Evolutionary conservation across 2,329 filamentous ascomycete genomes (phyloP).

Genomic region (Colletotrichum euphorbiae): DNA sequence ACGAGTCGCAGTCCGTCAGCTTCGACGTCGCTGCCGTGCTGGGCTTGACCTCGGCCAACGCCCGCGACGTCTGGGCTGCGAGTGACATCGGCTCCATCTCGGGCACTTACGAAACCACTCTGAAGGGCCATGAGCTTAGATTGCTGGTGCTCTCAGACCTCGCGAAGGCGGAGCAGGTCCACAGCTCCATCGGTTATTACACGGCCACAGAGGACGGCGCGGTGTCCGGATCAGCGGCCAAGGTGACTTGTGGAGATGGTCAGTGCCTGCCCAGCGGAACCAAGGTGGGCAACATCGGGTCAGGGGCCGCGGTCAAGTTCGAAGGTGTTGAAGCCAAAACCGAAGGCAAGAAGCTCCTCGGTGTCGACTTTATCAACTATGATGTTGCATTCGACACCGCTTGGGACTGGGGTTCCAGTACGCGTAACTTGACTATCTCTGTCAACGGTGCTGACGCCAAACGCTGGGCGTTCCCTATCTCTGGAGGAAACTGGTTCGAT

Average conservation of each 20-base stretch:
- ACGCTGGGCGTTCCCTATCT: slow-evolving; percentile 62
- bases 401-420: slow-evolving; percentile 57
- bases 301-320: slow-evolving; percentile 52
- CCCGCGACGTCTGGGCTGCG: slow-evolving; percentile 55
- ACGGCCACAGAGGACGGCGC: slow-evolving; percentile 51
- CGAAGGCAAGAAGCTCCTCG: slow-evolving; percentile 53
- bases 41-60: slow-evolving; percentile 54
- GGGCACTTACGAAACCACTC: slow-evolving; percentile 47
- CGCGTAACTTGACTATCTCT: slow-evolving; percentile 60
- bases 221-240: slow-evolving; percentile 47
- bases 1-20: slow-evolving; percentile 54
- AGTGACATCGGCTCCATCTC: slow-evolving; percentile 48
- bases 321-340: slow-evolving; percentile 46
- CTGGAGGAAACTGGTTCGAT: slow-evolving; percentile 64
- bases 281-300: slow-evolving; percentile 55
- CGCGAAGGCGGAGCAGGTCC: slow-evolving; percentile 40
- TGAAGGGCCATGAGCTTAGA: slow-evolving; percentile 54
- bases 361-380: slow-evolving; percentile 65
- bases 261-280: slow-evolving; percentile 57
- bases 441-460: slow-evolving; percentile 58
- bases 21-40: slow-evolving; percentile 53
- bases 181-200: slow-evolving; percentile 56
- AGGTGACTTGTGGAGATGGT: slow-evolving; percentile 50
- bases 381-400: slow-evolving; percentile 53
- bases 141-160: slow-evolving; percentile 54